phyloP scores from a whole-genome alignment of 163 green algal species.

The Chloromonas sp. region DNA sequence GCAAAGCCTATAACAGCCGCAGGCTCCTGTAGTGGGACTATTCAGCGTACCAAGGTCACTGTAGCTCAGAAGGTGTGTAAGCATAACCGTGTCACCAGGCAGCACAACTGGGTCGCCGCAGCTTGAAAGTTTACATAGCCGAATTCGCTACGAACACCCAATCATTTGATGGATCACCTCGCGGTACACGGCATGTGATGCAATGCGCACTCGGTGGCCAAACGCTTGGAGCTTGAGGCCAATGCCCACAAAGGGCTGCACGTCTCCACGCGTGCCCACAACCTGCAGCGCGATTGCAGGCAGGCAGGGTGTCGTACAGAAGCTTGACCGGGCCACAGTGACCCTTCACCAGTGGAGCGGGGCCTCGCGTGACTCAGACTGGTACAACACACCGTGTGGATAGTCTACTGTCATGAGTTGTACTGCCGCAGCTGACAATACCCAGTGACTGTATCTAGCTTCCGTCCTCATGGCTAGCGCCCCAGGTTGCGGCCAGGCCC shows the following conservation, averaged over 20 bases:
- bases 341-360: background rate
- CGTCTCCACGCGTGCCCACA: conserved; percentile 70
- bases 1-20: too few species aligned
- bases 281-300: conserved; percentile 20
- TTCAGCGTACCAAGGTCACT: too few species aligned
- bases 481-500: background rate
- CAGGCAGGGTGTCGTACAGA: background rate
- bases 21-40: too few species aligned
- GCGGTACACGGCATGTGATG: conserved; percentile 50
- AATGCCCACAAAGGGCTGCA: conserved; percentile 75
- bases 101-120: too few species aligned
- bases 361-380: too few species aligned
- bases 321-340: background rate
- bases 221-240: conserved; percentile 48
- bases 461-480: background rate
- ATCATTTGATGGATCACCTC: conserved; percentile 2
- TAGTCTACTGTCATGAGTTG: too few species aligned
- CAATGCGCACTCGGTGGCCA: conserved; percentile 60
- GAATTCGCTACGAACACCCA: background rate
- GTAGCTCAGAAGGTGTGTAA: too few species aligned
- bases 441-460: background rate
- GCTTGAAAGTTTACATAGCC: too few species aligned
- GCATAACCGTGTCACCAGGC: too few species aligned
- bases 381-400: background rate
- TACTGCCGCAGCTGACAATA: background rate